These are phyloP conservation scores for Dactylellina parvicollis DNA, from an alignment of 2,329 filamentous ascomycete species.

Conservation along the genomic window DNA sequence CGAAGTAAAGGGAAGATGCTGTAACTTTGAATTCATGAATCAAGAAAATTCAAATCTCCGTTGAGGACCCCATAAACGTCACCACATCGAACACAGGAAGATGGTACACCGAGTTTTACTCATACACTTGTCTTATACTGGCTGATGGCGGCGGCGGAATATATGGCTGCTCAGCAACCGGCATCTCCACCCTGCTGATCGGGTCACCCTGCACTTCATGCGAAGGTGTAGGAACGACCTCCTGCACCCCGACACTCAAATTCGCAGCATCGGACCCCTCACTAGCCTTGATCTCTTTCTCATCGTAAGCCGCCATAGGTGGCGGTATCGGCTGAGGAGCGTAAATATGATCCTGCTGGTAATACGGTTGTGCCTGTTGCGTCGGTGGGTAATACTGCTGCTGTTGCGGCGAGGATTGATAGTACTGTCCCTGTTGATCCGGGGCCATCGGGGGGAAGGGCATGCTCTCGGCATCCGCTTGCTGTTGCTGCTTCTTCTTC, in stretches of 20 bases:
- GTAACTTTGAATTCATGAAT: no score
- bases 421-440: slow-evolving; percentile 11
- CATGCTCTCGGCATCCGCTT: slow-evolving; percentile 8
- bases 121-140: slow-evolving; percentile 20
- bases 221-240: slow-evolving; percentile 46
- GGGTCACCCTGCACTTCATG: slow-evolving; percentile 21
- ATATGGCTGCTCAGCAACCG: slow-evolving; percentile 33
- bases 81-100: no score
- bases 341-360: slow-evolving; percentile 28
- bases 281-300: slow-evolving; percentile 38
- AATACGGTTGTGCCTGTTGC: slow-evolving; percentile 11
- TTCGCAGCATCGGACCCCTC: not conserved
- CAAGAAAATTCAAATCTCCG: no score
- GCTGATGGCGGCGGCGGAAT: slow-evolving; percentile 39
- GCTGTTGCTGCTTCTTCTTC: slow-evolving; percentile 30
- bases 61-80: no score
- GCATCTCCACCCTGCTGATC: slow-evolving; percentile 32
- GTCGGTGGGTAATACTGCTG: not conserved
- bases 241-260: slow-evolving; percentile 39
- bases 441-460: slow-evolving; percentile 33
- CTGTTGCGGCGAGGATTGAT: slow-evolving; percentile 5
- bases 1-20: no score
- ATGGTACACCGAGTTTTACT: no score
- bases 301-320: slow-evolving; percentile 10
- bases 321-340: slow-evolving; percentile 24